Evolutionary conservation across 306 rosid species (phyloP).

Genomic region (Fragaria nilgerrensis): DNA sequence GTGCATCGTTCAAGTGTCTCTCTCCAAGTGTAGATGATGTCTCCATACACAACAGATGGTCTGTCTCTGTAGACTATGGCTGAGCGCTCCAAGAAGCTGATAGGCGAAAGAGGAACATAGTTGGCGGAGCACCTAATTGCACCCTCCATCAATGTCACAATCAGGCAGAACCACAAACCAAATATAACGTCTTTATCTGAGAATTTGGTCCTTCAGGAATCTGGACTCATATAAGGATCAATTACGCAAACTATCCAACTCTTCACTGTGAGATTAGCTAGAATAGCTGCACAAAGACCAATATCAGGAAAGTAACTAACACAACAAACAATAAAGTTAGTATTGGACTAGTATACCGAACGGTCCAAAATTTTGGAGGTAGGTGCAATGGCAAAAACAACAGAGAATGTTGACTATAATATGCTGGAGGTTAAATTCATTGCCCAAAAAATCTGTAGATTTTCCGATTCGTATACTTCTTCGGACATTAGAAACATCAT

Average conservation of each 20-base stretch:
- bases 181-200: background rate
- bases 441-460: too few relatives aligned
- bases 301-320: background rate
- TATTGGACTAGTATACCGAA: background rate
- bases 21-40: conserved; percentile 55
- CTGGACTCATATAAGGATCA: background rate
- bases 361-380: background rate
- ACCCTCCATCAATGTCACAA: conserved; percentile 53
- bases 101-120: conserved; percentile 65
- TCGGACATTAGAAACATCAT: background rate
- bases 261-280: background rate
- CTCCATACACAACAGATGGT: conserved; percentile 46
- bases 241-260: background rate
- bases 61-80: conserved; percentile 58
- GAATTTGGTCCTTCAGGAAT: background rate
- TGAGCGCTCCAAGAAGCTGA: conserved; percentile 82
- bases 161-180: background rate
- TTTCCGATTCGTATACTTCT: too few relatives aligned
- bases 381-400: background rate
- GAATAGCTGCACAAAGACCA: background rate
- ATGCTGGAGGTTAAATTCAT: too few relatives aligned
- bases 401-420: background rate
- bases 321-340: background rate
- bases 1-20: conserved; percentile 68
- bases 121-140: conserved; percentile 52